These are phyloP conservation scores for Naganishia onofrii DNA, from an alignment of 768 basidiomycete genomes.

Conservation along the genomic window DNA sequence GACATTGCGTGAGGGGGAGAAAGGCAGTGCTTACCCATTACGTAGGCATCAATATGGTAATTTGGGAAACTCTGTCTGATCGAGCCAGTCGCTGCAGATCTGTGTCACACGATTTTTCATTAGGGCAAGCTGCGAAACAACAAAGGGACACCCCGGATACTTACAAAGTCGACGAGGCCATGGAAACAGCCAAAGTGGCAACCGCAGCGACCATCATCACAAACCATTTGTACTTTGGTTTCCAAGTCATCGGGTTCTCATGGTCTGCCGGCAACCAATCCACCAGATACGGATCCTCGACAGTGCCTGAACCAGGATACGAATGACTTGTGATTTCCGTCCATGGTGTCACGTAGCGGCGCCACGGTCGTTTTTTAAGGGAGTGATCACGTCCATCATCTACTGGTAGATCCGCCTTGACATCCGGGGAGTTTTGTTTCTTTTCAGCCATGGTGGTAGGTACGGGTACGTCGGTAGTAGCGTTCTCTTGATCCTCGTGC, in stretches of 20 bases:
- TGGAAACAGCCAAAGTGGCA: conserved; percentile 46
- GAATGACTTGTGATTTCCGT: conserved; percentile 37
- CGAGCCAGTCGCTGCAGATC: conserved; percentile 35
- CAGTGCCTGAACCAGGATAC: conserved; percentile 47
- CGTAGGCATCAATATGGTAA: conserved; percentile 34
- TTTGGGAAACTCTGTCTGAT: conserved; percentile 31
- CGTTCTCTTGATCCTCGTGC: background rate
- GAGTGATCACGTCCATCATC: conserved; percentile 33
- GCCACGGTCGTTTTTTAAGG: conserved; percentile 41
- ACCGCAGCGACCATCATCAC: conserved; percentile 40
- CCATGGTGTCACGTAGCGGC: conserved; percentile 44
- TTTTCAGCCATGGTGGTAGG: background rate
- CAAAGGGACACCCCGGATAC: conserved; percentile 23
- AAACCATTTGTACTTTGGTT: conserved; percentile 42
- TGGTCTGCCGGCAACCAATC: conserved; percentile 44
- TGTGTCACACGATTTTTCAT: background rate
- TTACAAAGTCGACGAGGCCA: conserved; percentile 47
- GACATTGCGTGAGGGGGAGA: too few relatives aligned
- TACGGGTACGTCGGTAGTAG: background rate
- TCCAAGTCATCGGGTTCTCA: conserved; percentile 49
- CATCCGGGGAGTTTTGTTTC: background rate
- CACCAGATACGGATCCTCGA: conserved; percentile 47
- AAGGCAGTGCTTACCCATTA: conserved; percentile 38
- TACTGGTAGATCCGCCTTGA: background rate
- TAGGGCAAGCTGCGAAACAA: too few relatives aligned